phyloP scores from a whole-genome alignment of 306 rosid species.

The Pterocarpus macrocarpus region DNA sequence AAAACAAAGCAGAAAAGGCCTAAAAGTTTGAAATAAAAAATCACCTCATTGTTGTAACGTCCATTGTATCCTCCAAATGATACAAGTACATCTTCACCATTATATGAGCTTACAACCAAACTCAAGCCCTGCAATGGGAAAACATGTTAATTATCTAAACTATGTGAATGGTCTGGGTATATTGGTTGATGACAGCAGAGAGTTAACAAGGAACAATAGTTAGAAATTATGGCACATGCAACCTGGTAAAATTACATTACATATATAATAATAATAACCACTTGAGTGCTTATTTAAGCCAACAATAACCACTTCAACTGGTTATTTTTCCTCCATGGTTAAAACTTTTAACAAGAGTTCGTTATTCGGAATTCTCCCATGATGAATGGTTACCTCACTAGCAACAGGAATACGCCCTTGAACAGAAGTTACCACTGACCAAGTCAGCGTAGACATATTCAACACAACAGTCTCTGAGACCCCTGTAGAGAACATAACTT shows the following conservation, averaged over 20 bases:
- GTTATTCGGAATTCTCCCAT: background rate
- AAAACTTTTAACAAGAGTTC: constrained; percentile 9
- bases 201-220: constrained; percentile 15
- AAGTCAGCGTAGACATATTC: constrained; percentile 86
- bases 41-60: constrained; percentile 85
- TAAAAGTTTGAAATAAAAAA: constrained; percentile 34
- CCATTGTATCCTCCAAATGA: constrained; percentile 96
- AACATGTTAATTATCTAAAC: constrained; percentile 35
- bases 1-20: constrained; percentile 25
- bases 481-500: constrained; percentile 61
- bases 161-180: constrained; percentile 1
- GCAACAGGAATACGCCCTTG: constrained; percentile 94
- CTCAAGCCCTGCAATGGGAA: constrained; percentile 76
- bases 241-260: background rate
- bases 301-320: constrained; percentile 16
- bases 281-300: background rate
- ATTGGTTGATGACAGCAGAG: constrained; percentile 5
- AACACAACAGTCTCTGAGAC: constrained; percentile 85
- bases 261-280: background rate
- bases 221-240: constrained; percentile 17
- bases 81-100: constrained; percentile 79
- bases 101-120: constrained; percentile 69
- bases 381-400: constrained; percentile 70
- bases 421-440: constrained; percentile 91
- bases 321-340: constrained; percentile 25